Evolutionary conservation across 495 filamentous ascomycete genomes (phyloP), one percentile per base, ranked within the genome.

Genomic region (Lasiosphaeris hirsuta): DNA sequence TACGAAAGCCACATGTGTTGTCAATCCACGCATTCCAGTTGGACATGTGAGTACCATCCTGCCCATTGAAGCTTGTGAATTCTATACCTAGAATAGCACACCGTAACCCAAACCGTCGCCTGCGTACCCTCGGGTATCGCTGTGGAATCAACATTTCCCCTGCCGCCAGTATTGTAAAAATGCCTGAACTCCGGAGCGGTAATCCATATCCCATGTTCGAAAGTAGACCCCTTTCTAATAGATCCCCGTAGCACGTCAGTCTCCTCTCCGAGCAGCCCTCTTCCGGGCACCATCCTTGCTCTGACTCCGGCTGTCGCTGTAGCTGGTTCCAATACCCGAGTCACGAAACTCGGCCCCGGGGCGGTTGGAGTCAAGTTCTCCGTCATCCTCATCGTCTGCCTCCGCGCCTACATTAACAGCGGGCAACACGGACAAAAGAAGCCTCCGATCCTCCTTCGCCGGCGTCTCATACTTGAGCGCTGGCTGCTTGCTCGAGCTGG

Each of bases 401-500:
- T 64, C 63, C 3, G 61, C 64, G n/a, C 63, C 65, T 23, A 60
- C 61, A 19, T 56, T 36, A 10, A 54, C 40, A 18, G 47, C 45
- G 38, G 19, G 55, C 10, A 63, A 17, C 11, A 46, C 59, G 1
- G 43, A 40, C 33, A 51, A 18, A 13, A 8, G 54, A 60, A 44
- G 67, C 63, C 2, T 57, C 51, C 30, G 49, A n/a, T 68, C 58
- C 38, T 64, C 65, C 51, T 66, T 74, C 38, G 61, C 68, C 34
- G 2, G 50, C 47, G 33, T 51, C 35, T 65, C 62, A 41, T 51
- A 81, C 51, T 70, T 75, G 36, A 86, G 64, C 6, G 80, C 75
- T 42, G 70, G 61, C 61, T 83, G 81, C 7, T 74, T 70, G 4
- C 72, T 72, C 51, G 77, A 72, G 4, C 78, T 83, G n/a, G 84